Evolutionary conservation across 129 eudicot species (phyloP), one percentile per base, ranked within the genome.

Genomic region (Oenanthe sinensis): DNA sequence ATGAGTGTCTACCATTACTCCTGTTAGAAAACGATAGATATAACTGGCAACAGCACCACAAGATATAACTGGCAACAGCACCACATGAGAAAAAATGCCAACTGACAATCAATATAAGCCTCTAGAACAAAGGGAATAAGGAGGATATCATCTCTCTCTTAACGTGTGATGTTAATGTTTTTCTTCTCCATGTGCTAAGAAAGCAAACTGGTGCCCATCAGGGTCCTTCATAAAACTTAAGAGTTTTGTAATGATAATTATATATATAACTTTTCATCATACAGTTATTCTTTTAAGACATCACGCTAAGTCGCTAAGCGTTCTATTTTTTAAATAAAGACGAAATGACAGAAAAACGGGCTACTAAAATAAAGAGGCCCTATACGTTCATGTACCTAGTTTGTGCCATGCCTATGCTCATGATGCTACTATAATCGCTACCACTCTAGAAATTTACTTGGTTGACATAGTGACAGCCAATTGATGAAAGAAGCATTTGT

Each of bases 51-150:
- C 68, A 60, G 68, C 68, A 60, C 68, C 16, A 9, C 68, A 60
- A 33, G 72, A 3, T 67, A 67, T 67, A 67, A 67, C 40, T 67
- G 43, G 72, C 72, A 67, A 60, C 68, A 60, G 68, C 68, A 60
- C 68, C 16, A 9, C 68, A 60, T 60, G 68, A 60, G 68, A 60
- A 60, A 60, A 4, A n/a, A n/a, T n/a, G 68, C 68, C 68, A 60
- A 67, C 72, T 67, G 72, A 43, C 72, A 30, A 67, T 33, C 22
- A 30, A 67, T 67, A 67, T 15, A 67, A 40, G 42, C 72, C 72
- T 67, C 19, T 30, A 33, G 22, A 67, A 67, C 42, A 5, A 33
- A 60, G 68, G 68, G 68, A 60, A 60, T 24, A 24, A 67, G 72
- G 22, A 67, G 22, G 43, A 67, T 14, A 67, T 33, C 42, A 67